A percentile compares a stretch with the other conserved stretches of the same genome.
These are phyloP conservation scores for Podospora pseudopauciseta DNA, from an alignment of 495 filamentous ascomycete genomes.

Conservation along the genomic window DNA sequence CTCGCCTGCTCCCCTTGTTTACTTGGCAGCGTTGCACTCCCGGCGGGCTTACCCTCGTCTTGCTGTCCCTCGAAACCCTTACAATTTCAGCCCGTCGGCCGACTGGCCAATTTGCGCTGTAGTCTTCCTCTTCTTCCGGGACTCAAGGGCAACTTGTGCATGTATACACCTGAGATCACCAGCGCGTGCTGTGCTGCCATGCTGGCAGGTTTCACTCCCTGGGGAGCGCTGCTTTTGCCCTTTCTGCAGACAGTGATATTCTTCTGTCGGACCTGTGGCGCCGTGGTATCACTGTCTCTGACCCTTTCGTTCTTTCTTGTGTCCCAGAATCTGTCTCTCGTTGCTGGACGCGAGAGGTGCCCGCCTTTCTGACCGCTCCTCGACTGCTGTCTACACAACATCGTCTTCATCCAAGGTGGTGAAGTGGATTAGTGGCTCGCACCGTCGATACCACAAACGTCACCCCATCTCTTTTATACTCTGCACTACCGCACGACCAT, in stretches of 20 bases:
- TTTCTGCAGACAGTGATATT: neutral
- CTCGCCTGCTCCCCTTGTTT: neutral
- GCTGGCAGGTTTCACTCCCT: constrained; percentile 23
- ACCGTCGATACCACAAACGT: neutral
- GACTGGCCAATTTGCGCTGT: neutral
- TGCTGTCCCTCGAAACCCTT: neutral
- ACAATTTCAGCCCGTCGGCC: neutral
- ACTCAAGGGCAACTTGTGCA: constrained; percentile 13
- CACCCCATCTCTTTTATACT: neutral
- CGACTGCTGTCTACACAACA: neutral
- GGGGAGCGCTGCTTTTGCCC: neutral
- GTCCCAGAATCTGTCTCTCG: neutral
- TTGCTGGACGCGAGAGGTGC: neutral
- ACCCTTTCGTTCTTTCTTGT: neutral
- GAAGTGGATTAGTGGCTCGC: neutral
- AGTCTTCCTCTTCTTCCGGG: constrained; percentile 5
- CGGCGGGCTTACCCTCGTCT: neutral
- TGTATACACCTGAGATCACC: constrained; percentile 23
- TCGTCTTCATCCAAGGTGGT: neutral
- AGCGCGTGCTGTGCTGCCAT: constrained; percentile 23
- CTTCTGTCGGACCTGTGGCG: neutral
- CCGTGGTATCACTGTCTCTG: neutral
- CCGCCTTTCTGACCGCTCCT: neutral
- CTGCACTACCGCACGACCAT: neutral
- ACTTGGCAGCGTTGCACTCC: neutral